Conservation (phyloP, 225 moss, liverwort and hornwort species). For the Ulota crispa region DNA sequence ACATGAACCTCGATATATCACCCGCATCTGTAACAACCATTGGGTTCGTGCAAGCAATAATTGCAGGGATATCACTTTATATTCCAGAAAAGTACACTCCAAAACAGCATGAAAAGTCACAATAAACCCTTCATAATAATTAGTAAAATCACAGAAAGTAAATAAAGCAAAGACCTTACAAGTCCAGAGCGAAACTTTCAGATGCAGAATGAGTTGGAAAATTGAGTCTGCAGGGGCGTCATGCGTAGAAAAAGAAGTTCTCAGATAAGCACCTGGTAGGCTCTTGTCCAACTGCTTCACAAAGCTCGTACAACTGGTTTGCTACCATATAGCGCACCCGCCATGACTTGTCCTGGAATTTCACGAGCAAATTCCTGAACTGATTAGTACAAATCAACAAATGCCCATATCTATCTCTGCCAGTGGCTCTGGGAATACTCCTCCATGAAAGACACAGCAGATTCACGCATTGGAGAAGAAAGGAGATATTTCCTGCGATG, state of each 20-base stretch:
- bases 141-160: neutral
- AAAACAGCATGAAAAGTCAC: neutral
- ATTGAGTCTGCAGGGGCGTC: neutral
- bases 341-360: slow-evolving; percentile 94
- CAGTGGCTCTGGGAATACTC: neutral
- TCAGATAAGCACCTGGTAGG: slow-evolving; percentile 70
- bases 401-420: neutral
- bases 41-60: neutral
- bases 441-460: neutral
- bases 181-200: slow-evolving; percentile 14
- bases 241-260: slow-evolving; percentile 14
- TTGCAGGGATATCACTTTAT: slow-evolving; percentile 1
- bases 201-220: slow-evolving; percentile 16
- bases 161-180: slow-evolving; percentile 6
- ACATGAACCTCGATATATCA: neutral
- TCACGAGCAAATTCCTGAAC: slow-evolving; percentile 13
- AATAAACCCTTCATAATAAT: neutral
- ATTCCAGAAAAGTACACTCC: neutral
- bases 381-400: neutral
- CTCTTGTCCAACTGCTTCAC: slow-evolving; percentile 94
- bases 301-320: slow-evolving; percentile 95
- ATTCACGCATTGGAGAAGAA: neutral
- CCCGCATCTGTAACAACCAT: neutral
- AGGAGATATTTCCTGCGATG: neutral
- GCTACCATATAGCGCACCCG: slow-evolving; percentile 99